phyloP scores from a whole-genome alignment of 139 green algal species.

The Nannochloris sp. region DNA sequence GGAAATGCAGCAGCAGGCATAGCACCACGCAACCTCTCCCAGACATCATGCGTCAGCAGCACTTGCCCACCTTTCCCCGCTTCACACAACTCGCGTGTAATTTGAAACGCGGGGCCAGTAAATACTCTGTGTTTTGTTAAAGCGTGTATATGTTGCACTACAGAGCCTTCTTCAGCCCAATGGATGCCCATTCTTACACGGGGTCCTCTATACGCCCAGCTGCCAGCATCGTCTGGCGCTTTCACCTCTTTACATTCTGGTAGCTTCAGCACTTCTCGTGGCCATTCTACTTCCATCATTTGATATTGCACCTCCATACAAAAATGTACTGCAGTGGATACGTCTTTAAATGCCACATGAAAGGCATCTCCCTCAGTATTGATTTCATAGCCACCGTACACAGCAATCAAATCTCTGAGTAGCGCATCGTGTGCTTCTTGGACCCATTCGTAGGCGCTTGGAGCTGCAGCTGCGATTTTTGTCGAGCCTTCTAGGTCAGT shows the following conservation, averaged over 20 bases:
- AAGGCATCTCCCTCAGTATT: slow-evolving; percentile 75
- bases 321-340: slow-evolving; percentile 53
- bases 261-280: slow-evolving; percentile 52
- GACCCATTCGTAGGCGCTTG: slow-evolving; percentile 45
- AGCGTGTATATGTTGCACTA: slow-evolving; percentile 60
- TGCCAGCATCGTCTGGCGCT: slow-evolving; percentile 10
- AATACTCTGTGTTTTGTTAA: slow-evolving; percentile 68
- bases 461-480: slow-evolving; percentile 33
- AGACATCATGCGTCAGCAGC: slow-evolving; percentile 58
- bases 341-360: slow-evolving; percentile 56
- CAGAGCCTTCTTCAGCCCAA: slow-evolving; percentile 60
- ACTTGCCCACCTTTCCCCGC: slow-evolving; percentile 62
- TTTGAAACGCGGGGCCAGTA: slow-evolving; percentile 53
- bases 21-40: slow-evolving; percentile 40
- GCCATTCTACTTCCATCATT: slow-evolving; percentile 68
- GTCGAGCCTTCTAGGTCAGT: slow-evolving; percentile 59
- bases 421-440: slow-evolving; percentile 72
- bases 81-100: slow-evolving; percentile 58
- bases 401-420: slow-evolving; percentile 62
- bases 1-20: slow-evolving; percentile 65
- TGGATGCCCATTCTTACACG: slow-evolving; percentile 81
- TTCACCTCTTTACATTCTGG: slow-evolving; percentile 41
- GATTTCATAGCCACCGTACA: slow-evolving; percentile 61
- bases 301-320: slow-evolving; percentile 67
- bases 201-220: slow-evolving; percentile 43